Base-by-base conservation (phyloP, 441 rosid species). In the Hura crepitans region DNA sequence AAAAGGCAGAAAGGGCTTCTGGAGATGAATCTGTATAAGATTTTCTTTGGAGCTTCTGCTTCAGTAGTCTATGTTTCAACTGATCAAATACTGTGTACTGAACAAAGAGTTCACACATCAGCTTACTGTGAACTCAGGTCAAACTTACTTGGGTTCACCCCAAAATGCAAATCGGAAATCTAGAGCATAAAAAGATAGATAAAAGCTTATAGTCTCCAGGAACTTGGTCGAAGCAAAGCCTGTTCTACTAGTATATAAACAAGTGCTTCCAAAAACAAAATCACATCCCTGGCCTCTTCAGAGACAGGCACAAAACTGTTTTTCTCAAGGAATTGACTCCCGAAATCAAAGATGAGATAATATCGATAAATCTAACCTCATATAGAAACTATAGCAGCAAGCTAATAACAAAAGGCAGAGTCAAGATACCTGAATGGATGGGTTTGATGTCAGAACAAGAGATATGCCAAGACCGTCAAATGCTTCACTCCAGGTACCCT, bases 1-100 rank as follows among this genome's bases (percentile, higher is more conserved):
- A 74, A 73, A 89, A 80, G 12, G 97, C 95, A 69, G 93, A 85
- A 43, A 93, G 89, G 5, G 85, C 80, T 76, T 75, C 81, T 1
- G 93, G 88, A 27, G 97, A 86, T 39, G 87, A 77, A 59, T 73
- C 82, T 4, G 58, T 66, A 54, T 75, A 72, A 17, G 76, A 17
- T 72, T 68, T 79, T 72, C 68, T 66, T 73, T 69, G 77, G 54
- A 79, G 84, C 71, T 65, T 72, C 47, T 49, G 42, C 72, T 81
- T 80, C 64, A 89, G 76, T 66, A 89, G 76, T 72, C 89, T 81
- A 76, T 78, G 89, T 78, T 93, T 93, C 79, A 91, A 80, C 83
- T 93, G 98, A 87, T 93, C 97, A 85, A 93, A 93, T 68, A 79
- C 93, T 30, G 98, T 93, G 80, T 91, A 91, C 97, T 91, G 84